Percentiles rank a stretch among this genome's conserved stretches.
These are phyloP conservation scores for Lodderomyces margitis DNA, from an alignment of 1,139 yeast genomes.

Conservation along the genomic window DNA sequence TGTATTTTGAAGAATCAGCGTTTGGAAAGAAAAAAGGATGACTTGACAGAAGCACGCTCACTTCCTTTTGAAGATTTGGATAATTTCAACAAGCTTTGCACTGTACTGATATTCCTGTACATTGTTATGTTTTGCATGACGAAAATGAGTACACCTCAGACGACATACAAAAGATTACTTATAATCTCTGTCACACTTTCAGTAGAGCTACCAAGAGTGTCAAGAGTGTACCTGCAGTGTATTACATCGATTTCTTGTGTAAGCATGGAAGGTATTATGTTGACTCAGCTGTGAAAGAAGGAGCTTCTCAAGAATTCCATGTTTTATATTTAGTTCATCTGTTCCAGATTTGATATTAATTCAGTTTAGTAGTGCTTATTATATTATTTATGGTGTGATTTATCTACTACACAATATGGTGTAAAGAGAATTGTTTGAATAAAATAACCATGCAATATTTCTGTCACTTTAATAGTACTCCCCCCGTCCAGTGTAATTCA, in stretches of 20 bases:
- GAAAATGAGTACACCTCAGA: constrained; percentile 14
- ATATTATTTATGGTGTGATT: too few relatives aligned
- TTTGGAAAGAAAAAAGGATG: constrained; percentile 9
- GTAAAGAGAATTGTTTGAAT: too few relatives aligned
- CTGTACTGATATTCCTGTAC: constrained; percentile 17
- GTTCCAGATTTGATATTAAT: not conserved
- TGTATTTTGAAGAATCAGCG: constrained; percentile 9
- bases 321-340: constrained; percentile 12
- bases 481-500: constrained; percentile 15
- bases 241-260: constrained; percentile 16
- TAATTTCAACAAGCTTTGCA: constrained; percentile 16
- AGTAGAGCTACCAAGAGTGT: constrained; percentile 17
- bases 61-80: constrained; percentile 11
- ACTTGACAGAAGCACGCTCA: constrained; percentile 10
- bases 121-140: constrained; percentile 16
- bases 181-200: constrained; percentile 16
- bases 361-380: too few relatives aligned
- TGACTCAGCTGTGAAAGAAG: constrained; percentile 7
- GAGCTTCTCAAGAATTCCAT: constrained; percentile 12
- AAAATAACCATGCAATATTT: too few relatives aligned
- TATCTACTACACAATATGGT: too few relatives aligned
- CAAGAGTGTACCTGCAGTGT: constrained; percentile 16
- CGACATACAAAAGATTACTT: constrained; percentile 14
- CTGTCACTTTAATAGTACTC: constrained; percentile 14
- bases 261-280: constrained; percentile 15